Base-by-base conservation (phyloP, 768 basidiomycete species). In the Suillus decipiens region DNA sequence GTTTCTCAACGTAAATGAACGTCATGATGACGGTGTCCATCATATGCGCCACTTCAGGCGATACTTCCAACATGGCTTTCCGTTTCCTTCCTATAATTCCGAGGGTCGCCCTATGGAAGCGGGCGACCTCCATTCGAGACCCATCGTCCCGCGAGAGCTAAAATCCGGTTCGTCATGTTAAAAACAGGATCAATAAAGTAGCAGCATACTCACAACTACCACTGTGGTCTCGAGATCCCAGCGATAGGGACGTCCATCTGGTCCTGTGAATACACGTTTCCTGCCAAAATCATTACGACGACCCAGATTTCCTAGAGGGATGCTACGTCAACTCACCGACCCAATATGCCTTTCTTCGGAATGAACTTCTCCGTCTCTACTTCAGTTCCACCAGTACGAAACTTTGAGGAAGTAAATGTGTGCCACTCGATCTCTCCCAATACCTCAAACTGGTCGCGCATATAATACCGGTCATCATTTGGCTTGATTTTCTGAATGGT, bases 341-440 rank as follows among this genome's bases (percentile, higher is more conserved):
- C 47, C 2, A 54, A 28, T 15, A 74, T 12, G 5, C 73, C 74
- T 37, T 61, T 68, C 3, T 64, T 45, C 7, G 73, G 70, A 51
- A 74, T 63, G 54, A 74, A 77, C 0, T 66, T 63, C 22, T 65
- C 66, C 3, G 75, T 70, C 22, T 67, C 60, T 48, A 75, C 63
- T 17, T 71, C 72, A 14, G 64, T 55, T 37, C 71, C 76, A 4
- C 70, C 64, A 37, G 75, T 73, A 5, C 67, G 70, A 37, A 82
- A 66, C 37, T 65, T 71, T 7, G 76, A 72, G 0, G 77, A 71
- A 19, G 69, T 66, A 10, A 78, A 37, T 2, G 66, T 1, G 24
- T 68, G 73, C 73, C 77, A 78, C 11, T 78, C 71, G 0, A 81
- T 77, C 59, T 72, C 64, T 11, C 72, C 80, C 4, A 80, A 66